phyloP scores from a whole-genome alignment of 2,329 filamentous ascomycete species.

The Nemania abortiva region DNA sequence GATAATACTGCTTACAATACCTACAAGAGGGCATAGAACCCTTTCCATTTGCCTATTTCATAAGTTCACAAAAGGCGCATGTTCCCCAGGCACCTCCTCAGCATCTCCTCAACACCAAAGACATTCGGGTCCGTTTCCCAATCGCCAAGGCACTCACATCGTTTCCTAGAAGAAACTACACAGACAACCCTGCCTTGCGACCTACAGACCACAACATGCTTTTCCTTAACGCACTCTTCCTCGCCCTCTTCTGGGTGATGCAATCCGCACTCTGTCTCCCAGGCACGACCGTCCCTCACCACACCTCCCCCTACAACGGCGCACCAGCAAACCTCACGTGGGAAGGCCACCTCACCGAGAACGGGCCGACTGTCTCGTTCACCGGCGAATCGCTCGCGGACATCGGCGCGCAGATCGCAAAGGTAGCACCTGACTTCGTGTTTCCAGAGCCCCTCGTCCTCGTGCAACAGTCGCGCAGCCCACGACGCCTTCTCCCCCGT shows the following conservation, averaged over 20 bases:
- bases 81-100: not conserved
- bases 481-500: not conserved
- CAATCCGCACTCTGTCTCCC: not conserved
- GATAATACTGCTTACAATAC: not conserved
- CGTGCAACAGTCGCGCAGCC: not conserved
- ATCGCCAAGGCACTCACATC: not conserved
- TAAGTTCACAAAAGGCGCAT: not conserved
- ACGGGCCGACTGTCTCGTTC: conserved; percentile 31
- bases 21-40: not conserved
- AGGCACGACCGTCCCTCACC: not conserved
- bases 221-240: not conserved
- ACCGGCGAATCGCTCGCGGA: conserved; percentile 22
- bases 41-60: not conserved
- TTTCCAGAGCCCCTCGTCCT: not conserved
- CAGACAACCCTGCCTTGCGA: not conserved
- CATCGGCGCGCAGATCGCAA: conserved; percentile 19
- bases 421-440: conserved; percentile 4
- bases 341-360: conserved; percentile 23
- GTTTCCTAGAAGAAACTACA: not conserved
- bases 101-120: not conserved
- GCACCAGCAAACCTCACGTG: conserved; percentile 21
- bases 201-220: conserved; percentile 4
- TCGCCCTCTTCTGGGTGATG: conserved; percentile 6
- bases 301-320: not conserved
- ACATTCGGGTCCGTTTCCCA: not conserved